A percentile compares a stretch with the other conserved stretches of the same genome.
These are phyloP conservation scores for Trichosporon sp. DNA, from an alignment of 1,284 basidiomycete species.

Conservation along the genomic window DNA sequence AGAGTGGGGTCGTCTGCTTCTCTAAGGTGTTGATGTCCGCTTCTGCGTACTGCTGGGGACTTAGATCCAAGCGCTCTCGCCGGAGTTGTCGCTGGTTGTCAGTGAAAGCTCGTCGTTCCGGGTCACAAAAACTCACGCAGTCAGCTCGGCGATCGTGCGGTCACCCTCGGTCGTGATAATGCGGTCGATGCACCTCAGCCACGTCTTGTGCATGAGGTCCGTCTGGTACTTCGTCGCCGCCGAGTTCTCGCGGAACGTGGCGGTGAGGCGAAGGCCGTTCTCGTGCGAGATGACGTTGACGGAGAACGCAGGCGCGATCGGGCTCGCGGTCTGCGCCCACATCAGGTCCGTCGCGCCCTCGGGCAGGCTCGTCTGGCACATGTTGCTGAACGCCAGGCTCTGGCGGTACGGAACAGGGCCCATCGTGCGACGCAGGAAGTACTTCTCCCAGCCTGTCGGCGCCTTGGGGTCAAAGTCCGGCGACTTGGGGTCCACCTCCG, in stretches of 20 bases:
- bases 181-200: constrained; percentile 11
- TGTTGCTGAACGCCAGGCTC: constrained; percentile 30
- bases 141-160: constrained; percentile 11
- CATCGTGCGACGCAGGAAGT: constrained; percentile 23
- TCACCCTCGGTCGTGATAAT: constrained; percentile 11
- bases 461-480: constrained; percentile 21
- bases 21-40: not conserved
- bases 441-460: constrained; percentile 39
- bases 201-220: constrained; percentile 9
- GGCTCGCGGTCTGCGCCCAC: constrained; percentile 30
- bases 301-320: constrained; percentile 22
- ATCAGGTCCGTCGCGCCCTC: constrained; percentile 27
- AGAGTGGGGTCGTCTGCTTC: not conserved
- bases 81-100: not conserved
- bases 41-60: not conserved
- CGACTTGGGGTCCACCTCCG: not conserved
- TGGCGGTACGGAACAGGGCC: constrained; percentile 15
- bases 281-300: constrained; percentile 30
- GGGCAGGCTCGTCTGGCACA: constrained; percentile 29
- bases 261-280: constrained; percentile 27
- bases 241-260: constrained; percentile 30
- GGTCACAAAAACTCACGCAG: constrained; percentile 3
- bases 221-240: constrained; percentile 15
- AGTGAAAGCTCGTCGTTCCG: not conserved
- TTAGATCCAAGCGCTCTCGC: constrained; percentile 1